Conservation (phyloP, 2,329 filamentous ascomycete species). For the Xylaria multiplex region DNA sequence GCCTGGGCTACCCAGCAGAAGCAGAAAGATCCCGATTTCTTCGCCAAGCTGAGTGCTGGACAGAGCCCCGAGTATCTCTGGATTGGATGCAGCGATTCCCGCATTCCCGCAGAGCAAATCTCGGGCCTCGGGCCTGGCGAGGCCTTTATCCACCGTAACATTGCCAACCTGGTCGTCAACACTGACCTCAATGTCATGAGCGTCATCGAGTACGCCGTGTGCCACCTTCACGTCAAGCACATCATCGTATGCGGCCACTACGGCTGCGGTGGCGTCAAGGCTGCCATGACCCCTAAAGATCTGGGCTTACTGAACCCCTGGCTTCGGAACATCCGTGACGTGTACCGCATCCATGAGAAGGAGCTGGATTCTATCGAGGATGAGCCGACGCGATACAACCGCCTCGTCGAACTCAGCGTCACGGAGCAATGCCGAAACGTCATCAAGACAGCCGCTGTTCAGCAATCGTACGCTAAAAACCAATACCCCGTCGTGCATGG, state of each 20-base stretch:
- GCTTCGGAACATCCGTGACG: constrained; percentile 78
- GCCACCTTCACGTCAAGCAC: constrained; percentile 82
- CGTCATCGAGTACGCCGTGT: constrained; percentile 88
- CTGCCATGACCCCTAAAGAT: constrained; percentile 76
- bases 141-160: constrained; percentile 94
- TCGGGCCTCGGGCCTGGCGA: constrained; percentile 86
- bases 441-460: constrained; percentile 82
- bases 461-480: constrained; percentile 73
- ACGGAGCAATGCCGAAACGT: constrained; percentile 79
- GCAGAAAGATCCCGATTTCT: constrained; percentile 71
- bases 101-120: constrained; percentile 90
- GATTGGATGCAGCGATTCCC: constrained; percentile 91
- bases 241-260: constrained; percentile 84
- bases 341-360: constrained; percentile 75
- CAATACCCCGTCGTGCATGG: constrained; percentile 76
- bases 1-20: constrained; percentile 71
- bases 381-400: constrained; percentile 69
- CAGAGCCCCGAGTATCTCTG: constrained; percentile 80
- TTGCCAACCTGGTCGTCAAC: constrained; percentile 86
- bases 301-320: constrained; percentile 77
- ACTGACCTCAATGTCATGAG: constrained; percentile 82
- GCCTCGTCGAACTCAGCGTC: constrained; percentile 86
- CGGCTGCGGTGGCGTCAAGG: constrained; percentile 80
- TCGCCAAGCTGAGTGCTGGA: constrained; percentile 69
- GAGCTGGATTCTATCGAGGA: constrained; percentile 73